Base-by-base conservation (phyloP, 768 basidiomycete genomes). In the Xanthoconium purpureum region DNA sequence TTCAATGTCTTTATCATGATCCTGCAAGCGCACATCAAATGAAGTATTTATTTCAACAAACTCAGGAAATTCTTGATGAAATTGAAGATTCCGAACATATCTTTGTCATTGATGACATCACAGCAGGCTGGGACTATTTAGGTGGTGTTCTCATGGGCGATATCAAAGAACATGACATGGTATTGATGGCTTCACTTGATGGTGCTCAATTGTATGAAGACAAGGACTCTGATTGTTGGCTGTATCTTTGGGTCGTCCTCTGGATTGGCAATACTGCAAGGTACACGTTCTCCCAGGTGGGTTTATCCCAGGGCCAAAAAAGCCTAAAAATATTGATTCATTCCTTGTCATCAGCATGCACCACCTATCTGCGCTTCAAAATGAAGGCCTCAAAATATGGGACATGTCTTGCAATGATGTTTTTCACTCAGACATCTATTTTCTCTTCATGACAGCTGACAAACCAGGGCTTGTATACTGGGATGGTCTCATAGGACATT, bases 401-500 rank as follows among this genome's bases (percentile, higher is more conserved):
- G 29, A 37, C 15, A 4, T 28, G 14, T 10, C 20, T 15, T 48
- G 38, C n/a, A 42, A 42, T 24, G 18, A 42, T n/a, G n/a, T 28
- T 43, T 24, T 24, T 24, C 24, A 24, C 24, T 24, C 24, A 24
- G 24, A 24, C 24, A 14, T 43, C 38, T 47, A 33, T 14, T 8
- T 47, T 7, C 28, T 50, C 3, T 50, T 50, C 17, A 50, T 15
- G 2, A 50, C 28, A 0, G 48, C 46, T 0, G 44, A 60, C n/a
- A 45, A 45, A 1, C 59, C 55, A 0, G 47, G 52, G 1, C 14
- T 60, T 0, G 38, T 51, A 0, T 18, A 44, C 6, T 57, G 39
- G 45, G 49, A 54, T 35, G 39, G 59, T 1, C 24, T 57, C 0
- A 42, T 57, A 3, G 48, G 55, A 1, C 53, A 54, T 12, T 44